Base-by-base conservation (phyloP, 441 rosid species). In the Brassica hybrid region DNA sequence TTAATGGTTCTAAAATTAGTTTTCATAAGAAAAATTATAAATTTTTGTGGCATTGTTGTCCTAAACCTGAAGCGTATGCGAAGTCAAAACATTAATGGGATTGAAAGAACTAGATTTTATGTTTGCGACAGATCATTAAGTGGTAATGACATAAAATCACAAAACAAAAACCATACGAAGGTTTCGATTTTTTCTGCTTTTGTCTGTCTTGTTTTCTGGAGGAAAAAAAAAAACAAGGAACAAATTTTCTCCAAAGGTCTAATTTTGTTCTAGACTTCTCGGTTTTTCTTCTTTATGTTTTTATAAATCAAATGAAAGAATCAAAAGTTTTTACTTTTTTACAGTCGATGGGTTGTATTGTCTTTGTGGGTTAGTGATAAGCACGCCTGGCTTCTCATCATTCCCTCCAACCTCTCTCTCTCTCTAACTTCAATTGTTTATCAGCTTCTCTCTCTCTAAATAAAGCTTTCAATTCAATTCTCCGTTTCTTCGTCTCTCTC, bases 351-450 rank as follows among this genome's bases (percentile, higher is more conserved):
- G 27, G 18, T 82, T 69, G 65, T 82, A 54, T 52, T 68, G 71
- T 81, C 59, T 73, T 7, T 82, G 77, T 78, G 81, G 85, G 88
- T 89, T 94, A 87, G 98, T 91, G 97, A 87, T 85, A 77, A 85
- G 92, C 97, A 89, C 97, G 96, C 89, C 95, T 91, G 95, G 88
- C 92, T 86, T 72, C 85, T 89, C 89, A 90, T 91, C 89, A 91
- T 90, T 91, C 90, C 86, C 85, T 87, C 91, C 86, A 85, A 76
- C 82, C 75, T 65, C 77, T 75, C 5, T 73, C 58, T 52, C 58
- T 52, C 58, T 16, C 58, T 52, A 52, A 81, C 80, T 79, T 75
- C 56, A 56, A 66, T 80, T 70, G 23, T 76, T 62, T 25, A 67
- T 73, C 77, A 72, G 14, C 21, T 69, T 43, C 84, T 43, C 84